Evolutionary conservation across 257 asterid species (phyloP).

Genomic region (Gynochthodes officinalis): DNA sequence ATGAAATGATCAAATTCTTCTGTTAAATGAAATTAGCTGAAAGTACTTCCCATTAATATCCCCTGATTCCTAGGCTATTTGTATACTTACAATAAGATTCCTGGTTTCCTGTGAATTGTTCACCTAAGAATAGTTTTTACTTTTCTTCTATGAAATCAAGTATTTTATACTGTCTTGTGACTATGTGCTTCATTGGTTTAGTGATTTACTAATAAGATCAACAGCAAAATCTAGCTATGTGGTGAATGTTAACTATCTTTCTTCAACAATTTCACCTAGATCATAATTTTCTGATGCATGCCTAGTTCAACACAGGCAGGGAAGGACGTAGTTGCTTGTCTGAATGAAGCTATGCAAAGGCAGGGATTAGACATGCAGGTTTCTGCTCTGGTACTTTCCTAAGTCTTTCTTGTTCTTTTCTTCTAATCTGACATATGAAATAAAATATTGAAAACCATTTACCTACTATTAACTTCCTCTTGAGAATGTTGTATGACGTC

Average conservation of each 20-base stretch:
- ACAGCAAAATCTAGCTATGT: background rate
- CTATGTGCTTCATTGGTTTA: background rate
- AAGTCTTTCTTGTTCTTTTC: background rate
- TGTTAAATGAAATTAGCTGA: no score
- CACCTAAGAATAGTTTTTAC: background rate
- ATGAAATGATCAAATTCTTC: no score
- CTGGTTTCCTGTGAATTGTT: background rate
- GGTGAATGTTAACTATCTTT: background rate
- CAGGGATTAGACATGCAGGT: slow-evolving; percentile 61
- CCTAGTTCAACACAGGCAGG: slow-evolving; percentile 52
- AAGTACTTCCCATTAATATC: no score
- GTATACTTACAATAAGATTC: background rate
- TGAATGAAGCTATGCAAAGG: slow-evolving; percentile 74
- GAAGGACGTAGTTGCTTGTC: slow-evolving; percentile 68
- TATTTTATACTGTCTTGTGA: no score
- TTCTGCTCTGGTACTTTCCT: slow-evolving; percentile 61
- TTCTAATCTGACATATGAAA: background rate
- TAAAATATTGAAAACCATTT: background rate
- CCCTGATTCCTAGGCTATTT: background rate
- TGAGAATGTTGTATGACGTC: slow-evolving; percentile 18
- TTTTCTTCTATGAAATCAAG: no score
- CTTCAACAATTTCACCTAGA: background rate
- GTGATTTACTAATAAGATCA: background rate
- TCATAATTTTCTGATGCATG: slow-evolving; percentile 11
- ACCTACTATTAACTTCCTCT: background rate